Percentiles rank a stretch among this genome's conserved stretches.
phyloP scores from a whole-genome alignment of 1,139 yeast genomes.

The Starmera stellimalicola region DNA sequence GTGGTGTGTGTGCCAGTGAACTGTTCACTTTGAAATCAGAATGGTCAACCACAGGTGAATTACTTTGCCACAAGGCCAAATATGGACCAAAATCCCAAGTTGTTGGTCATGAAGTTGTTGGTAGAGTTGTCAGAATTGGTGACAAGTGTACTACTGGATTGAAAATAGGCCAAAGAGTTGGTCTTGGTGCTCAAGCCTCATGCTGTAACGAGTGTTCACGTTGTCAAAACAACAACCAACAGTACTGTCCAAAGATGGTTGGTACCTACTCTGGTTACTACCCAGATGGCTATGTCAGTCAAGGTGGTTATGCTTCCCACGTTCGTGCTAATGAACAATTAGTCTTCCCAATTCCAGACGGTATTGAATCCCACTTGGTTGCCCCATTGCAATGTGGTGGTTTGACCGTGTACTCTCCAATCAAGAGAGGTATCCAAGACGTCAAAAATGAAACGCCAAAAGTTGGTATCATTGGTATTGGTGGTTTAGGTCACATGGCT shows the following conservation, averaged over 20 bases:
- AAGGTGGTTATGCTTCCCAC: conserved; percentile 48
- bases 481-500: conserved; percentile 56
- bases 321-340: conserved; percentile 38
- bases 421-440: conserved; percentile 33
- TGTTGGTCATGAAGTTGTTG: conserved; percentile 44
- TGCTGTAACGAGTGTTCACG: conserved; percentile 38
- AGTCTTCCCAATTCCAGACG: conserved; percentile 40
- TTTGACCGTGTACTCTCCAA: conserved; percentile 42
- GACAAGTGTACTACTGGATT: conserved; percentile 24
- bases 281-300: conserved; percentile 35
- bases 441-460: conserved; percentile 28
- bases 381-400: conserved; percentile 50
- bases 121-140: conserved; percentile 35
- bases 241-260: conserved; percentile 34
- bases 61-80: conserved; percentile 15
- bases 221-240: conserved; percentile 34
- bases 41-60: conserved; percentile 26
- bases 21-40: conserved; percentile 33
- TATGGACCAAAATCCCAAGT: conserved; percentile 26
- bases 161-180: conserved; percentile 38
- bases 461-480: conserved; percentile 50
- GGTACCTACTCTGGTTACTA: conserved; percentile 34
- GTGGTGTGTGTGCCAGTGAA: conserved; percentile 54
- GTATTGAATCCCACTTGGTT: conserved; percentile 29
- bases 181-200: conserved; percentile 41